These are phyloP conservation scores for Gossypium anomalum DNA, from an alignment of 345 rosid genomes.

Conservation along the genomic window DNA sequence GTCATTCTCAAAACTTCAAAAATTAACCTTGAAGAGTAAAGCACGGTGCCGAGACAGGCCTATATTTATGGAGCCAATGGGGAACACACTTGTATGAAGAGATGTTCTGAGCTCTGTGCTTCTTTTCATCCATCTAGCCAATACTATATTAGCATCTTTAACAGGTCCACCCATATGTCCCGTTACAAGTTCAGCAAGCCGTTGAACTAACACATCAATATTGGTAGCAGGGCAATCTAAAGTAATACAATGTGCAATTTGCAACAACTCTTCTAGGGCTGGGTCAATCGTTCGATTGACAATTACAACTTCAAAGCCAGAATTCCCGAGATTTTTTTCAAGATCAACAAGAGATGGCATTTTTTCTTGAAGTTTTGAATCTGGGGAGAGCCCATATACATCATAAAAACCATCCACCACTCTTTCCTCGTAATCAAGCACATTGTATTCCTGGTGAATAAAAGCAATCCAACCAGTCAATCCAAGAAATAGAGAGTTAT, in stretches of 20 bases:
- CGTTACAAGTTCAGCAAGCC: slow-evolving; percentile 87
- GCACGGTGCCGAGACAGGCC: slow-evolving; percentile 96
- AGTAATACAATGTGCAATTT: slow-evolving; percentile 72
- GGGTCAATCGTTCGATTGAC: slow-evolving; percentile 71
- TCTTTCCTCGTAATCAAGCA: slow-evolving; percentile 92
- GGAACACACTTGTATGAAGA: slow-evolving; percentile 70
- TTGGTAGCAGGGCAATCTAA: slow-evolving; percentile 65
- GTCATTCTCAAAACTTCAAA: neutral
- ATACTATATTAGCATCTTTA: slow-evolving; percentile 80
- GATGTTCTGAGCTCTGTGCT: slow-evolving; percentile 73
- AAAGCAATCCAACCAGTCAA: slow-evolving; percentile 14
- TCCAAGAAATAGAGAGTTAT: neutral
- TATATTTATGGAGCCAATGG: slow-evolving; percentile 79
- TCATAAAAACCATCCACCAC: slow-evolving; percentile 93
- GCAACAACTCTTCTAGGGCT: slow-evolving; percentile 73
- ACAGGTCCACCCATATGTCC: slow-evolving; percentile 96
- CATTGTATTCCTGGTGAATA: slow-evolving; percentile 72
- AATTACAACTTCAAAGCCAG: slow-evolving; percentile 76
- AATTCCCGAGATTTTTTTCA: slow-evolving; percentile 61
- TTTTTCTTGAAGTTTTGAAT: slow-evolving; percentile 52
- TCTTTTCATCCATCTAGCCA: slow-evolving; percentile 83
- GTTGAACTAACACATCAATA: slow-evolving; percentile 62
- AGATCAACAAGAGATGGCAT: slow-evolving; percentile 85
- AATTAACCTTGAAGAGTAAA: slow-evolving; percentile 89
- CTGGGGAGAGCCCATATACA: slow-evolving; percentile 60